These are phyloP conservation scores for Vicia sativa DNA, from an alignment of 306 rosid genomes.

Conservation along the genomic window DNA sequence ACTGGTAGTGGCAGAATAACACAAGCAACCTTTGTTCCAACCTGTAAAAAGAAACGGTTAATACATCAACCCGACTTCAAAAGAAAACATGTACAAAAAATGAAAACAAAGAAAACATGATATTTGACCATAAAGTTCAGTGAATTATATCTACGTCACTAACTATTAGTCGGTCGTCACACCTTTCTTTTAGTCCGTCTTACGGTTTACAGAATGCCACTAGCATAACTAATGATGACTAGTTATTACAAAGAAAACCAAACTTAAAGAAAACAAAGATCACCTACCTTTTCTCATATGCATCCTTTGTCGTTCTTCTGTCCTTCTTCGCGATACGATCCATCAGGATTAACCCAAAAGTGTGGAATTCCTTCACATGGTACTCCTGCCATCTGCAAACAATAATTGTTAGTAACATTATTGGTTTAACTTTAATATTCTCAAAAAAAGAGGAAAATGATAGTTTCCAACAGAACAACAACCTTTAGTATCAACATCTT, in stretches of 20 bases:
- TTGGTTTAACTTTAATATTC: slow-evolving; percentile 26
- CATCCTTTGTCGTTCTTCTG: slow-evolving; percentile 51
- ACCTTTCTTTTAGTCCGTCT: background rate
- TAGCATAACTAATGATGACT: slow-evolving; percentile 22
- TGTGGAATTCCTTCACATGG: slow-evolving; percentile 75
- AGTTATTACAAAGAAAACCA: slow-evolving; percentile 10
- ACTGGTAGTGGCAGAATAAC: slow-evolving; percentile 56
- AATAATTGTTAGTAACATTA: slow-evolving; percentile 2
- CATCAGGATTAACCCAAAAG: slow-evolving; percentile 76
- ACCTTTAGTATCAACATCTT: slow-evolving; percentile 61
- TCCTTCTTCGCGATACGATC: slow-evolving; percentile 84
- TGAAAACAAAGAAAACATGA: no score
- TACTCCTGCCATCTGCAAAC: slow-evolving; percentile 71
- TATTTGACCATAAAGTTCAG: background rate
- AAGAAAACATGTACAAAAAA: background rate
- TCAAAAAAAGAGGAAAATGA: background rate
- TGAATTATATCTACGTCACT: background rate
- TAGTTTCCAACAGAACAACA: slow-evolving; percentile 41
- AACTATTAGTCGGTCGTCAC: background rate
- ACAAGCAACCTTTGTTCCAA: slow-evolving; percentile 48
- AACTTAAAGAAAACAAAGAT: slow-evolving; percentile 13
- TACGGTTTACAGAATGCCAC: background rate
- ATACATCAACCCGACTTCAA: background rate
- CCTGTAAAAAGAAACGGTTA: slow-evolving; percentile 45
- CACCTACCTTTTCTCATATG: slow-evolving; percentile 78